Base-by-base conservation (phyloP, 2,329 filamentous ascomycete species). In the Xylariaceae sp. region DNA sequence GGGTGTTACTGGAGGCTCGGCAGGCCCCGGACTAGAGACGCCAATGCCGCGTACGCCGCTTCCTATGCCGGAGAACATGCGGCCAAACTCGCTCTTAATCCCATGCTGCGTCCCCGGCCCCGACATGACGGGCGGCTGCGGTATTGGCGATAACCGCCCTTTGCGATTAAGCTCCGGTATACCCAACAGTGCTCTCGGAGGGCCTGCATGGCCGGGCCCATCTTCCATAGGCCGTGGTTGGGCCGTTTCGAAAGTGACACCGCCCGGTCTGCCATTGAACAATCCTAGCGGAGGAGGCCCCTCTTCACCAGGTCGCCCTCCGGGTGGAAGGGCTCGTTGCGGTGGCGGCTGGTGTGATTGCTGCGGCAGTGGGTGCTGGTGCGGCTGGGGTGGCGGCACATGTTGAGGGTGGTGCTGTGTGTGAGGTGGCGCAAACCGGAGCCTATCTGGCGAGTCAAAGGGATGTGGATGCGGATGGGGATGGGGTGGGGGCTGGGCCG, bases 31-130 rank as follows among this genome's bases (percentile, higher is more conserved):
- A 50, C 73, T 77, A 11, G 73, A 69, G 24, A 70, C 63, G 16
- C 67, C 68, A 42, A 74, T 68, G 28, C 63, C 67, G 45, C 64
- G 69, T 21, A 74, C 70, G 45, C 70, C 76, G 50, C 69, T 76
- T 43, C 70, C 89, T 50, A 97, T 88, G n/a, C 90, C 90, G 13
- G 87, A 88, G 64, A 95, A 96, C 73, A 96, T 94, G 46, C 88
- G 82, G 18, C 89, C 89, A 59, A 96, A 89, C 59, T 96, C 90
- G 58, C 82, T 94, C 70, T 96, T 95, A 56, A 96, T 94, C 30
- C 85, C 85, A 9, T 88, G 85, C 59, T 95, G 88, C 12, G 83
- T 85, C 11, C 81, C 78, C 5, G 88, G 86, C 3, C 85, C 86
- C 37, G 85, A 75, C 27, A 85, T 76, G 52, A 88, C 85, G 12